Evolutionary conservation across 495 filamentous ascomycete species (phyloP).

Genomic region (Podospora anserina): DNA sequence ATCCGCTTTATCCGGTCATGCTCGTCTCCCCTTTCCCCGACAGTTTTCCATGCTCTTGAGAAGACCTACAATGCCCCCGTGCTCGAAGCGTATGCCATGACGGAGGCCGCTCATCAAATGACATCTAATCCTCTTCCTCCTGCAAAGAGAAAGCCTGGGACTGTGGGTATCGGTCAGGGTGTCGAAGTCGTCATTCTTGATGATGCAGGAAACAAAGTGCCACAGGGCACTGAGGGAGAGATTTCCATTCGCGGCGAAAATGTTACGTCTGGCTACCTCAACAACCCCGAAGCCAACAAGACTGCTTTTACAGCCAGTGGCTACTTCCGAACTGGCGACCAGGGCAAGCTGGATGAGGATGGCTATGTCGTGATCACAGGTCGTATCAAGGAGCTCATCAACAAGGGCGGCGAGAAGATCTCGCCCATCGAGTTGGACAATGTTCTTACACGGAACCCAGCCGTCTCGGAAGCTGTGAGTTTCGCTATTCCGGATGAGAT

Average conservation of each 20-base stretch:
- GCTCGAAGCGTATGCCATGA: slow-evolving; percentile 89
- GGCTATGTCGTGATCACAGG: slow-evolving; percentile 76
- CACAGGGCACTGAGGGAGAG: slow-evolving; percentile 66
- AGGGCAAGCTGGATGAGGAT: slow-evolving; percentile 69
- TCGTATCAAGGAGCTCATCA: slow-evolving; percentile 81
- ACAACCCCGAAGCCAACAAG: slow-evolving; percentile 70
- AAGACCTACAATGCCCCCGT: slow-evolving; percentile 70
- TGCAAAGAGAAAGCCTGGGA: slow-evolving; percentile 67
- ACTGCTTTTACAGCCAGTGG: slow-evolving; percentile 59
- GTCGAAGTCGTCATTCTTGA: slow-evolving; percentile 77
- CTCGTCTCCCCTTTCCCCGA: slow-evolving; percentile 75
- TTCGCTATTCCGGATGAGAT: slow-evolving; percentile 73
- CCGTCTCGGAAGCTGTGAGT: slow-evolving; percentile 71
- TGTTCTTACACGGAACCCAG: slow-evolving; percentile 62
- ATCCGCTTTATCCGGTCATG: slow-evolving; percentile 88
- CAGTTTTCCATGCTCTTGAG: slow-evolving; percentile 72
- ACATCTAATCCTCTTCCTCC: slow-evolving; percentile 80
- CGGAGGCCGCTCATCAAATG: slow-evolving; percentile 87
- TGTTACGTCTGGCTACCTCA: slow-evolving; percentile 78
- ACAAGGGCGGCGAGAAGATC: slow-evolving; percentile 81
- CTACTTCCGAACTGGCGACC: slow-evolving; percentile 82
- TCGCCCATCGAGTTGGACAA: slow-evolving; percentile 84
- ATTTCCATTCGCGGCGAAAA: slow-evolving; percentile 78
- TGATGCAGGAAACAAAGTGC: slow-evolving; percentile 56
- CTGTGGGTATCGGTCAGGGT: slow-evolving; percentile 75